Percentiles rank a stretch among this genome's conserved stretches.
phyloP scores from a whole-genome alignment of 169 alveolate species.

The Sarcocystis neurona region DNA sequence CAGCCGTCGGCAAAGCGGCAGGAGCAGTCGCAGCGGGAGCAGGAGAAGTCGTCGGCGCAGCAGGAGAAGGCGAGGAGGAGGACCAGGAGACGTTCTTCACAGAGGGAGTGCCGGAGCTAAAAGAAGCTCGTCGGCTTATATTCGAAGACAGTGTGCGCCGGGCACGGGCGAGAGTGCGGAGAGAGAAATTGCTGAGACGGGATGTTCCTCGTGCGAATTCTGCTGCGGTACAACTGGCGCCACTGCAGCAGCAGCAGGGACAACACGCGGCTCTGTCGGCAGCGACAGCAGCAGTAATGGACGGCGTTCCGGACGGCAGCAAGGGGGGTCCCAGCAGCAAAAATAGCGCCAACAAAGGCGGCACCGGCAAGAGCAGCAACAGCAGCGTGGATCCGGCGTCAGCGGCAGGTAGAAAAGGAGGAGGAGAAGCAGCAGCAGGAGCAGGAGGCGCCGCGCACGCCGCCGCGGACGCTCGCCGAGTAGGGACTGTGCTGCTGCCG shows the following conservation, averaged over 20 bases:
- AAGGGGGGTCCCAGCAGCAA: too few species aligned
- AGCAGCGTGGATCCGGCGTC: too few species aligned
- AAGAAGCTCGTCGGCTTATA: not conserved
- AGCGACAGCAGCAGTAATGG: too few species aligned
- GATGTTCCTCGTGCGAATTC: too few species aligned
- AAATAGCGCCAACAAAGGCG: too few species aligned
- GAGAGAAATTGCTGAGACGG: slow-evolving; percentile 42
- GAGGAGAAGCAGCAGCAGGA: slow-evolving; percentile 33
- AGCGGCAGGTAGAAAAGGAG: too few species aligned
- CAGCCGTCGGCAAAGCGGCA: slow-evolving; percentile 28
- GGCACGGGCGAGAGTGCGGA: slow-evolving; percentile 14
- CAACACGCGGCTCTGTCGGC: too few species aligned
- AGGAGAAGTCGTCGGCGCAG: not conserved
- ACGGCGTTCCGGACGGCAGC: too few species aligned
- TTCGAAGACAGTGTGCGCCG: slow-evolving; percentile 12
- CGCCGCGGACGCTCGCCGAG: not conserved
- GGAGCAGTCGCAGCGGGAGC: not conserved
- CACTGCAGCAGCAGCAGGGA: too few species aligned
- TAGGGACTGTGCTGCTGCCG: not conserved
- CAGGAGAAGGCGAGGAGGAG: slow-evolving; percentile 23
- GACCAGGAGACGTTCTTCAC: slow-evolving; percentile 39
- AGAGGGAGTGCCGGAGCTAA: slow-evolving; percentile 27
- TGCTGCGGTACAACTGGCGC: too few species aligned
- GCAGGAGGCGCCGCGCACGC: not conserved
- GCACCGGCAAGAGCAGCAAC: too few species aligned